These are phyloP conservation scores for Tricholoma hemisulphureum DNA, from an alignment of 768 basidiomycete genomes.

Conservation along the genomic window DNA sequence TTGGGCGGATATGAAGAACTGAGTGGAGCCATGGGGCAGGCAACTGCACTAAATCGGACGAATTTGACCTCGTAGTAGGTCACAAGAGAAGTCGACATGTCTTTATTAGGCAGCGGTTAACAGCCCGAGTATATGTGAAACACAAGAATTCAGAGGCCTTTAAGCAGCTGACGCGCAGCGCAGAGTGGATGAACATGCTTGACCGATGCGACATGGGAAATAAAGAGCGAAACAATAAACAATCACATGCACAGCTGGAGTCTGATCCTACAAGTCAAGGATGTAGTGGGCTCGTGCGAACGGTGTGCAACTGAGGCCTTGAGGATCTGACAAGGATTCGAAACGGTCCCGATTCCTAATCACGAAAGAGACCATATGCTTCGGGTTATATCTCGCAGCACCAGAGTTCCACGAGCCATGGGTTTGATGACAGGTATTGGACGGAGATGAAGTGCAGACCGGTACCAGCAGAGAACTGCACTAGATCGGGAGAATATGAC, in stretches of 20 bases:
- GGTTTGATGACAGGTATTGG: neutral
- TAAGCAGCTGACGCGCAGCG: neutral
- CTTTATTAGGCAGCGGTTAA: neutral
- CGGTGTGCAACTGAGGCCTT: neutral
- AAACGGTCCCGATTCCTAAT: neutral
- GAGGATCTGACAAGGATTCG: neutral
- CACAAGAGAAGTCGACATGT: neutral
- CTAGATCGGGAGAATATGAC: neutral
- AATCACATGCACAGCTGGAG: neutral
- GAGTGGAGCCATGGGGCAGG: neutral
- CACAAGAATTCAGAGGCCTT: neutral
- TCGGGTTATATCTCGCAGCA: neutral
- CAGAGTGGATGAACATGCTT: neutral
- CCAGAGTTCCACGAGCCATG: neutral
- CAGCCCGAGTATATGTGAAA: neutral
- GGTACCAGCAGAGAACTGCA: neutral
- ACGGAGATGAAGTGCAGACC: neutral
- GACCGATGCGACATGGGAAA: neutral
- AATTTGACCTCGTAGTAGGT: neutral
- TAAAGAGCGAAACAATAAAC: neutral
- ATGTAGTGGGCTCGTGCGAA: neutral
- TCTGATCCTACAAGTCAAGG: neutral
- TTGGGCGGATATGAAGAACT: neutral
- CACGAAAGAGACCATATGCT: neutral
- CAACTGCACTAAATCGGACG: neutral